These are phyloP conservation scores for Houttuynia cordata DNA, from an alignment of 164 flowering plant genomes.

Conservation along the genomic window DNA sequence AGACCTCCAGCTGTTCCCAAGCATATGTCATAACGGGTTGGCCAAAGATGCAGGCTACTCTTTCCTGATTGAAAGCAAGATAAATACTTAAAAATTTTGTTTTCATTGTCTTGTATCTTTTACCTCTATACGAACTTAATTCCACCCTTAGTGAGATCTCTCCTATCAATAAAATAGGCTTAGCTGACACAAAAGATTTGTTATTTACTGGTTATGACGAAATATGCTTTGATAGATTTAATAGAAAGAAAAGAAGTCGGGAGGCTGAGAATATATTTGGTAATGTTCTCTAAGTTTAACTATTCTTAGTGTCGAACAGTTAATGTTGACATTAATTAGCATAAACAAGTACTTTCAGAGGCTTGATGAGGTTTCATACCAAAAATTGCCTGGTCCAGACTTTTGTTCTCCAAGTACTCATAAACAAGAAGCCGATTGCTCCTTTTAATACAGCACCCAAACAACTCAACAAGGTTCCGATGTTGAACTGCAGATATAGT, in stretches of 20 bases:
- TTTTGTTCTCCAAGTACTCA: conserved; percentile 62
- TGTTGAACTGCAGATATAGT: conserved; percentile 82
- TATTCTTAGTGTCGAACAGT: too few relatives aligned
- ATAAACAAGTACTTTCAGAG: too few relatives aligned
- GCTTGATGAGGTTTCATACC: conserved; percentile 20
- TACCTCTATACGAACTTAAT: neutral
- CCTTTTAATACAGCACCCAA: conserved; percentile 79
- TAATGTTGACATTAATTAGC: too few relatives aligned
- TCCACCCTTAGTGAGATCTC: neutral
- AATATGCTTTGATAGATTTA: too few relatives aligned
- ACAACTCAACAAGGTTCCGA: conserved; percentile 65
- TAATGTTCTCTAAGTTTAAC: too few relatives aligned
- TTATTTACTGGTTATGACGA: too few relatives aligned
- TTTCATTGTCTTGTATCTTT: too few relatives aligned
- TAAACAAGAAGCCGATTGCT: conserved; percentile 55
- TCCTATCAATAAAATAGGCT: too few relatives aligned
- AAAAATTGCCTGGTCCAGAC: conserved; percentile 71
- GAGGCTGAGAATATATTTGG: too few relatives aligned
- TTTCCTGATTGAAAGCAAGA: conserved; percentile 23
- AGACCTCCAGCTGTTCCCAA: conserved; percentile 68
- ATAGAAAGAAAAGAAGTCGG: too few relatives aligned
- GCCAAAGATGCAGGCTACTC: conserved; percentile 36
- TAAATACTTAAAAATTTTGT: neutral
- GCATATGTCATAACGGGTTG: conserved; percentile 48
- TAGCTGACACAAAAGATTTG: neutral